Base-by-base conservation (phyloP, 2,329 filamentous ascomycete species). In the Cytospora chrysosperma region DNA sequence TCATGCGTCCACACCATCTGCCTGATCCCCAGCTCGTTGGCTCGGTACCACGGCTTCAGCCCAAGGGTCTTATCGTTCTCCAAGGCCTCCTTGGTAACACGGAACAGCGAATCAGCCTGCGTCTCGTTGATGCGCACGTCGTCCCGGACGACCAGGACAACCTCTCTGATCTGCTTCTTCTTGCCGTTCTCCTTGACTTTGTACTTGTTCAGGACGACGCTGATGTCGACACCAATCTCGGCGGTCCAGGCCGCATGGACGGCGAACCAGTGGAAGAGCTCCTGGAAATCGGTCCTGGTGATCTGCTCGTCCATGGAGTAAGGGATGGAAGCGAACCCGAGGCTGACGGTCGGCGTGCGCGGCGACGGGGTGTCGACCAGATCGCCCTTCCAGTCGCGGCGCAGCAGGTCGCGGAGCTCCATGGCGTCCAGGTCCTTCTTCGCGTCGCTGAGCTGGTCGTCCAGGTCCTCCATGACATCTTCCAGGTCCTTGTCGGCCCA, bases 221-320 rank as follows among this genome's bases (percentile, higher is more conserved):
- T 75, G 68, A 81, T 77, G 66, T 81, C 79, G 15, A 76, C 75
- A 34, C 77, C 75, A 12, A 75, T 71, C 63, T 78, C 73, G 6
- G 79, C 78, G 0, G 79, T 81, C 78, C 78, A 81, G 1, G 79
- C 79, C 13, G 79, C 78, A 57, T 81, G 77, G 30, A 80, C 71
- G 3, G 78, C 78, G 62, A 81, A 81, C 78, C 78, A 81, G 68
- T 81, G 74, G 55, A 81, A 81, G 6, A 81, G 74, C 66, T 78
- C 78, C 53, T 74, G 71, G 62, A 79, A 81, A 30, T 79, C 78
- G 0, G 78, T 81, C 68, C 77, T 78, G 12, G 72, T 66, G 60
- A 80, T 79, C 64, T 80, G 78, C 55, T 78, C 73, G 34, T 80
- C 78, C 69, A 81, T 72, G 1, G 76, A 78, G 71, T 76, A 80